Evolutionary conservation across 169 alveolate genomes (phyloP).

Genomic region (Plasmodium inui): DNA sequence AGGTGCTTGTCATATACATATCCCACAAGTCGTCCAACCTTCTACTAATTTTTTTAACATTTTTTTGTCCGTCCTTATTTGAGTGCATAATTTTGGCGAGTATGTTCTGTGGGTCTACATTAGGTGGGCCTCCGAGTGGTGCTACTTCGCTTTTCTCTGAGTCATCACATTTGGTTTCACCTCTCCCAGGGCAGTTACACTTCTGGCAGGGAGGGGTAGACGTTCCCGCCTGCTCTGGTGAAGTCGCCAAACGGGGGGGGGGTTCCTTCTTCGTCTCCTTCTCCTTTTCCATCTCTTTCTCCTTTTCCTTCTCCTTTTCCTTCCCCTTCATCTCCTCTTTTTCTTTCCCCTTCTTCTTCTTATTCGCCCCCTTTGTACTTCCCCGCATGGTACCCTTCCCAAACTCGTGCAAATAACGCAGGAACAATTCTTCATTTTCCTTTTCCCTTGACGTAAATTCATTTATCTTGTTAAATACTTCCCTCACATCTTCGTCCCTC

Average conservation of each 20-base stretch:
- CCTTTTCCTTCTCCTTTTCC: background rate
- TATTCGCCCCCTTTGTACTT: background rate
- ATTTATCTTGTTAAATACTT: background rate
- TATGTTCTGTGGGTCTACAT: constrained; percentile 35
- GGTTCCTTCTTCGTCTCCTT: background rate
- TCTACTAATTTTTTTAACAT: background rate
- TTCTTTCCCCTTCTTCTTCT: background rate
- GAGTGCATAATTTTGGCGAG: constrained; percentile 12
- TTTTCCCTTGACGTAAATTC: background rate
- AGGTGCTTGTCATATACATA: background rate
- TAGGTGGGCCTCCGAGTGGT: background rate
- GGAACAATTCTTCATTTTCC: background rate
- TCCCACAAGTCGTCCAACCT: constrained; percentile 25
- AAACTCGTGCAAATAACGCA: background rate
- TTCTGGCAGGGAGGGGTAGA: background rate
- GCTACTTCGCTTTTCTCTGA: background rate
- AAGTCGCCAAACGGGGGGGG: background rate
- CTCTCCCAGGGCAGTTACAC: background rate
- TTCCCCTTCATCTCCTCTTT: background rate
- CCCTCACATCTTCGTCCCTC: constrained; percentile 18
- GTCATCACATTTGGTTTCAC: background rate
- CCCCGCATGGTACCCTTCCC: background rate
- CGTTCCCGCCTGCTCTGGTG: background rate
- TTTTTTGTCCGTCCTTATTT: constrained; percentile 2
- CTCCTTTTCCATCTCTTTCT: background rate